These are phyloP conservation scores for Rugonectria rugulosa DNA, from an alignment of 2,329 filamentous ascomycete species.

Conservation along the genomic window DNA sequence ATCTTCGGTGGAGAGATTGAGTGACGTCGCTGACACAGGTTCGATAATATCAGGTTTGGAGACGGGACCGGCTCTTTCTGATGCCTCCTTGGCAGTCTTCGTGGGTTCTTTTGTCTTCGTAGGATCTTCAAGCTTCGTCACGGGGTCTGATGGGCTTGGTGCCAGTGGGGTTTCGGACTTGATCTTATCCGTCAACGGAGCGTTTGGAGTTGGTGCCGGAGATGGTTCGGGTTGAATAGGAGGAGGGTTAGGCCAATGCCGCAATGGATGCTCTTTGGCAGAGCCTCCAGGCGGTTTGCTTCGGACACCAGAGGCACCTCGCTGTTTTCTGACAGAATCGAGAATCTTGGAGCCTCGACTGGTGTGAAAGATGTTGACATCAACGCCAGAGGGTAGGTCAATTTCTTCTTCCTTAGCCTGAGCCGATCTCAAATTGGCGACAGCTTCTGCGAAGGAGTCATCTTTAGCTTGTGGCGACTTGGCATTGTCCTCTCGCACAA, in stretches of 20 bases:
- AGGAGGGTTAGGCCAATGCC: slow-evolving; percentile 43
- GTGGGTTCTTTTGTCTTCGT: background rate
- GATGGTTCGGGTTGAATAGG: slow-evolving; percentile 28
- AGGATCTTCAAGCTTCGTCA: background rate
- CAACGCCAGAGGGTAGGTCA: slow-evolving; percentile 50
- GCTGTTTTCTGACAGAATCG: slow-evolving; percentile 44
- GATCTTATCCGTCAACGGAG: slow-evolving; percentile 12
- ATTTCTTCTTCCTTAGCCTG: slow-evolving; percentile 35
- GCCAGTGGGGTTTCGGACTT: background rate
- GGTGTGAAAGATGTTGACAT: slow-evolving; percentile 59
- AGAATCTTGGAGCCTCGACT: slow-evolving; percentile 54
- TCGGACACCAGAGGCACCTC: slow-evolving; percentile 11
- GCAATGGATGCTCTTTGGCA: slow-evolving; percentile 48
- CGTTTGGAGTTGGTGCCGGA: background rate
- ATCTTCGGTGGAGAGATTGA: background rate
- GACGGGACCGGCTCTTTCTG: background rate
- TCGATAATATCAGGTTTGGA: background rate
- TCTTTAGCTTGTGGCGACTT: slow-evolving; percentile 2
- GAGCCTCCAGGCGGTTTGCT: slow-evolving; percentile 27
- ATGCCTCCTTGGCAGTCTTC: too few species aligned
- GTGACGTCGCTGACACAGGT: background rate
- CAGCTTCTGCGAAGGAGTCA: slow-evolving; percentile 17
- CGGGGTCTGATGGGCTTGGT: too few species aligned
- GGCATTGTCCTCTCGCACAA: slow-evolving; percentile 6
- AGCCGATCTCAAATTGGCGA: slow-evolving; percentile 20